phyloP scores from a whole-genome alignment of 352 stramenopile genomes.

The Globisporangium rhizosaccharum region DNA sequence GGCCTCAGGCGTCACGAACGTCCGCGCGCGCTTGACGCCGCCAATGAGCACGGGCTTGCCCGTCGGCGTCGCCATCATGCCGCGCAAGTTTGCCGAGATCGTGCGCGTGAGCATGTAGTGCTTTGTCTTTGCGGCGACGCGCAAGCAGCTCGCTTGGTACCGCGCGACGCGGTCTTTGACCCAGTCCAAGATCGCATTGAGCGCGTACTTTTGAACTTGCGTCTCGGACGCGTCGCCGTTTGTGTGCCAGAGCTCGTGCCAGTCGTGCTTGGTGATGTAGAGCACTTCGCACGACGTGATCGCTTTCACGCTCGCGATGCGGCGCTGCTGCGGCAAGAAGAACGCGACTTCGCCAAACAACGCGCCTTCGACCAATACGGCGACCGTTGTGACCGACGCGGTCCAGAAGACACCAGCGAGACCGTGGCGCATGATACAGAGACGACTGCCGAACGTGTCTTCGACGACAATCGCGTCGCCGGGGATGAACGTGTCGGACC shows the following conservation, averaged over 20 bases:
- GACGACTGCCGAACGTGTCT: constrained; percentile 41
- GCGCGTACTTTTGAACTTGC: constrained; percentile 46
- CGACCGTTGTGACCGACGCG: constrained; percentile 39
- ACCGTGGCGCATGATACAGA: constrained; percentile 57
- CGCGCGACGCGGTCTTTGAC: constrained; percentile 29
- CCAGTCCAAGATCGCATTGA: constrained; percentile 59
- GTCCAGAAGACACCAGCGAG: constrained; percentile 54
- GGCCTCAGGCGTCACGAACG: constrained; percentile 30
- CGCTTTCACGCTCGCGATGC: constrained; percentile 55
- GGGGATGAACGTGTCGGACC: constrained; percentile 64
- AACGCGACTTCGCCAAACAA: constrained; percentile 71
- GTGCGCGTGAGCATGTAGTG: constrained; percentile 19
- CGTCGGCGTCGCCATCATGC: constrained; percentile 17
- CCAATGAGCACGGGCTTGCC: not conserved
- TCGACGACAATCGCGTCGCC: constrained; percentile 59
- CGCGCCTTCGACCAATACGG: constrained; percentile 49
- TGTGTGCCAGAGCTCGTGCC: constrained; percentile 52
- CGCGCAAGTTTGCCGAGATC: constrained; percentile 23
- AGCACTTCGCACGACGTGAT: constrained; percentile 60
- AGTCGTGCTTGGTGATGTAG: constrained; percentile 51
- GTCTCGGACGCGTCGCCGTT: constrained; percentile 27
- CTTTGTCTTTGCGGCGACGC: constrained; percentile 39
- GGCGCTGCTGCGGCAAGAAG: constrained; percentile 51
- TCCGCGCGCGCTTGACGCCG: not conserved
- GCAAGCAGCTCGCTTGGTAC: constrained; percentile 38